Percentiles rank a stretch among this genome's conserved stretches.
Evolutionary conservation across 164 flowering plant species (phyloP).

Genomic region (Dillenia turbinata): DNA sequence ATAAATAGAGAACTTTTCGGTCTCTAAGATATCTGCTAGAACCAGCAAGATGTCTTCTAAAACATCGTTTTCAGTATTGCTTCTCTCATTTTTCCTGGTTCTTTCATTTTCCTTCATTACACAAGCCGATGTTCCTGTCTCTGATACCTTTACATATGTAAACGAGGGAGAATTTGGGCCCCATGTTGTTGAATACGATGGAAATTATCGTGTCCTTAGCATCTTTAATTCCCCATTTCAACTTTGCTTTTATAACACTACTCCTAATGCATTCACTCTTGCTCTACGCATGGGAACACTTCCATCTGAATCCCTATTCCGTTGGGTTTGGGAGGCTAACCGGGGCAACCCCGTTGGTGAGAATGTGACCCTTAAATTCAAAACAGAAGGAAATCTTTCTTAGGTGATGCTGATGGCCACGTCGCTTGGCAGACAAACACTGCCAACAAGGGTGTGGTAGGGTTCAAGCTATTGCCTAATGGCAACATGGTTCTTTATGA

Average conservation of each 20-base stretch:
- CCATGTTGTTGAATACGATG: conserved; percentile 38
- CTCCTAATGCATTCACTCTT: conserved; percentile 41
- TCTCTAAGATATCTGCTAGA: too few species aligned
- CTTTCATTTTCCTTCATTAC: conserved; percentile 7
- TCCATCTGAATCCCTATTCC: conserved; percentile 19
- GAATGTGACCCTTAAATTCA: conserved; percentile 36
- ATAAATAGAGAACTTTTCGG: too few species aligned
- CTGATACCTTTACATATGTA: conserved; percentile 31
- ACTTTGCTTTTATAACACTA: conserved; percentile 41
- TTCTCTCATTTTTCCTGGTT: conserved; percentile 12
- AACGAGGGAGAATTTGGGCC: conserved; percentile 41
- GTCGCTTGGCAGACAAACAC: conserved; percentile 56
- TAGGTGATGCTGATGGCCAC: conserved; percentile 39
- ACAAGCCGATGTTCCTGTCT: conserved; percentile 39
- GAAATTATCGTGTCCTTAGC: conserved; percentile 20
- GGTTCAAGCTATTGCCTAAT: conserved; percentile 31
- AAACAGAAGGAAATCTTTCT: conserved; percentile 45
- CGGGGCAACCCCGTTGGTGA: conserved; percentile 41
- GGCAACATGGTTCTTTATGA: conserved; percentile 53
- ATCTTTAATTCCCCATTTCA: conserved; percentile 29
- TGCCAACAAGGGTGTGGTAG: conserved; percentile 44
- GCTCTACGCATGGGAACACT: conserved; percentile 31
- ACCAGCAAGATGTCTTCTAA: too few species aligned
- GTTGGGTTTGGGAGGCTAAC: conserved; percentile 65
- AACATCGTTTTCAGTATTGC: background rate